Conservation (phyloP, 495 filamentous ascomycete genomes). For the Hypoxylon perforatum region DNA sequence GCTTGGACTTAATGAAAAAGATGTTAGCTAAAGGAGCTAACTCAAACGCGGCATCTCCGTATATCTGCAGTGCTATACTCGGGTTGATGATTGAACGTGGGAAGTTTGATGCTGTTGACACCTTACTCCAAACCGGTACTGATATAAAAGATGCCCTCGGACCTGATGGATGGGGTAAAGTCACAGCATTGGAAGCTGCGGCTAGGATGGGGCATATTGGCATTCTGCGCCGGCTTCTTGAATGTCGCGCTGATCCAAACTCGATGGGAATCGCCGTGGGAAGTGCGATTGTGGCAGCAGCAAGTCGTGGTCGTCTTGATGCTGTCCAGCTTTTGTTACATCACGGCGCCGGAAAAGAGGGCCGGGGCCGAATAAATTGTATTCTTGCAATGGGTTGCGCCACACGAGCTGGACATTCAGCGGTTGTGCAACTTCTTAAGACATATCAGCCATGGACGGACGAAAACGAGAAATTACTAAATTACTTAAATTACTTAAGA, state of each 20-base stretch:
- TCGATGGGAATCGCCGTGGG: not conserved
- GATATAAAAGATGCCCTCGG: constrained; percentile 1
- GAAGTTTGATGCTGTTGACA: not conserved
- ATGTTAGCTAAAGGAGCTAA: constrained; percentile 11
- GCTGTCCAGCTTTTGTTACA: constrained; percentile 19
- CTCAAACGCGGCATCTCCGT: constrained; percentile 4
- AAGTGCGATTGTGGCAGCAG: constrained; percentile 1
- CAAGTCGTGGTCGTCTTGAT: constrained; percentile 12
- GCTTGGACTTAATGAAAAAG: not conserved
- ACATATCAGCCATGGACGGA: constrained; percentile 8
- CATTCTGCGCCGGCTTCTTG: constrained; percentile 6
- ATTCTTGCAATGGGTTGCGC: constrained; percentile 3
- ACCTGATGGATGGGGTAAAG: not conserved
- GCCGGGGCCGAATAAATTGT: constrained; percentile 8
- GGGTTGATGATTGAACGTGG: not conserved
- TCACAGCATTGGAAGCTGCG: constrained; percentile 7
- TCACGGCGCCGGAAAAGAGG: constrained; percentile 5
- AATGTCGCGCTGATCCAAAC: constrained; percentile 3
- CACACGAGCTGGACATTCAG: not conserved
- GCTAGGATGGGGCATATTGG: constrained; percentile 1
- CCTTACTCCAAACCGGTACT: not conserved
- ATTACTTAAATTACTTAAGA: not conserved
- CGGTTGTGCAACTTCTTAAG: constrained; percentile 8
- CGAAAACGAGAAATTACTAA: not conserved
- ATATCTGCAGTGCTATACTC: not conserved